Evolutionary conservation across 306 rosid species (phyloP).

Genomic region (Urtica urens): DNA sequence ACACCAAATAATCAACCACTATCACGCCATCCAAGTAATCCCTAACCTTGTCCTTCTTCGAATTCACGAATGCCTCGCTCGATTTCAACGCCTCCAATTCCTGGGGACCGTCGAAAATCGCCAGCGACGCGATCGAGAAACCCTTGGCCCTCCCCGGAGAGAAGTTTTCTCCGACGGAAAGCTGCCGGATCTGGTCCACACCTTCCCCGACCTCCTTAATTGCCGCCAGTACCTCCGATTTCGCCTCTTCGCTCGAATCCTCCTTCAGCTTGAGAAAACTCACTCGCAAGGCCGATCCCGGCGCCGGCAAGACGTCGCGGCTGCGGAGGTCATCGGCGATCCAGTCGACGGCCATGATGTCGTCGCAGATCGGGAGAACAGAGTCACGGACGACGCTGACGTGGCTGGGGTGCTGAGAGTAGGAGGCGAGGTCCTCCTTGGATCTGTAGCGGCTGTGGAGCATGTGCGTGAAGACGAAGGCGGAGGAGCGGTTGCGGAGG

Average conservation of each 20-base stretch:
- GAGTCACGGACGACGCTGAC: conserved; percentile 47
- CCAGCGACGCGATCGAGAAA: conserved; percentile 62
- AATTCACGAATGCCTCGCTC: conserved; percentile 29
- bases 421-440: conserved; percentile 47
- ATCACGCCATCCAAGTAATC: conserved; percentile 48
- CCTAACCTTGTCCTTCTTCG: conserved; percentile 63
- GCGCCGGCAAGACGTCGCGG: conserved; percentile 12
- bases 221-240: conserved; percentile 39
- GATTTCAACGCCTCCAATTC: conserved; percentile 51
- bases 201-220: conserved; percentile 36
- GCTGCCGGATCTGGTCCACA: conserved; percentile 40
- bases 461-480: conserved; percentile 61
- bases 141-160: conserved; percentile 91
- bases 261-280: conserved; percentile 71
- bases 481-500: conserved; percentile 41
- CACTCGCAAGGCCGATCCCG: conserved; percentile 47
- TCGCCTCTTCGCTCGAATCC: conserved; percentile 15
- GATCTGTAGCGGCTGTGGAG: conserved; percentile 72
- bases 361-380: conserved; percentile 63
- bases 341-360: conserved; percentile 93
- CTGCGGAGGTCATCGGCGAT: conserved; percentile 21
- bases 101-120: conserved; percentile 30
- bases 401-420: conserved; percentile 54
- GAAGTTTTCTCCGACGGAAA: conserved; percentile 59
- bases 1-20: conserved; percentile 54